Base-by-base conservation (phyloP, 805 yeast species). In the Zygoascus tannicola region DNA sequence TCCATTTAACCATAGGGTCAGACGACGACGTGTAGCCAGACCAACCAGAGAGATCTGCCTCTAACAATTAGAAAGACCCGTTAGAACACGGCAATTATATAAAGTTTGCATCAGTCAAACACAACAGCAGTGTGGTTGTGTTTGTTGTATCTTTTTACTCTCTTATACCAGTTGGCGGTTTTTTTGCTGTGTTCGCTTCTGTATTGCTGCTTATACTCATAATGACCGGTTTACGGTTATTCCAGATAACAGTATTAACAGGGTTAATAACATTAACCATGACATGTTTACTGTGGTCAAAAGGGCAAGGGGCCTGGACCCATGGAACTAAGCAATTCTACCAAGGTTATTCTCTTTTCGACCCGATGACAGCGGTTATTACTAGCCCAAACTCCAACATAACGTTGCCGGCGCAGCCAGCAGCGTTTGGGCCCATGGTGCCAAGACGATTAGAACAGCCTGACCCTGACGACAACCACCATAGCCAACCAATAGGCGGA, bases 351-450 rank as follows among this genome's bases (percentile, higher is more conserved):
- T 5, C 56, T 3, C 41, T 47, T 19, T 44, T 53, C 22, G 44
- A 50, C 23, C 57, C 57, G 35, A 40, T 47, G 48, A 41, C 50
- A 18, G 59, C 56, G 8, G 45, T 53, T 15, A 52, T 62, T 38
- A 48, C 55, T 18, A 46, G 57, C 19, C 60, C 62, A 5, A 57
- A 49, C 33, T 43, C 56, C 22, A 59, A 62, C 48, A 35, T 52
- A 28, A 52, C 59, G 23, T 49, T 60, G 26, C 53, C 56, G 4
- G 68, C 66, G 3, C 52, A 68, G 14, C 68, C 67, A 19, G 68
- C 68, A 5, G 60, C 65, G 15, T 64, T 64, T 47, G 68, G 68
- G 5, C 56, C 62, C 21, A 44, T 52, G 34, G 43, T 56, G 4
- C 54, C 57, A 18, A 21, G 40, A 16, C 44, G 35, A 33, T 44